Percentiles rank a stretch among this genome's conserved stretches.
phyloP scores from a whole-genome alignment of 177 flowering plant genomes.

The Vitis hybrid region DNA sequence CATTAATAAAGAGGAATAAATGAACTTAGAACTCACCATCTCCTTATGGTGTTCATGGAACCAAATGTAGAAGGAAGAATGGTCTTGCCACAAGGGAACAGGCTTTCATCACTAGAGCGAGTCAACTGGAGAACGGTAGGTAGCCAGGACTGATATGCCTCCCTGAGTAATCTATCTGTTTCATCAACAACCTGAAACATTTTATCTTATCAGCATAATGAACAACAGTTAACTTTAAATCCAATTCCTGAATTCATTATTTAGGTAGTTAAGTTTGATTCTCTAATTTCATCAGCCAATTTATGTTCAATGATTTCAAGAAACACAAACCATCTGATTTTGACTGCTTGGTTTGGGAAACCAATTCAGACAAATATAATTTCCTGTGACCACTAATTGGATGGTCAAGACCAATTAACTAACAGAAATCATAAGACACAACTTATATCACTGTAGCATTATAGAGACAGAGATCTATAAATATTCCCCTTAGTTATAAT shows the following conservation, averaged over 20 bases:
- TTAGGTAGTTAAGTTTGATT: neutral
- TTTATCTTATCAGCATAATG: slow-evolving; percentile 4
- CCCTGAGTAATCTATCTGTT: slow-evolving; percentile 88
- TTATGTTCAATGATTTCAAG: neutral
- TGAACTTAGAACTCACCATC: slow-evolving; percentile 46
- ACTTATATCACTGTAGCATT: neutral
- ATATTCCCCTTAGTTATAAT: neutral
- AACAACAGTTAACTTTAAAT: neutral
- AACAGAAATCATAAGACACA: neutral
- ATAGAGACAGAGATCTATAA: neutral
- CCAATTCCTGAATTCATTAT: neutral
- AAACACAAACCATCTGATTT: neutral
- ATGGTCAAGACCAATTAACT: neutral
- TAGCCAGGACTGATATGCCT: slow-evolving; percentile 95
- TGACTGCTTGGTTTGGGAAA: neutral
- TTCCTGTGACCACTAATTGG: neutral
- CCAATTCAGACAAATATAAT: neutral
- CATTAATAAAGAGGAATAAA: neutral
- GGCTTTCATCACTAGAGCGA: slow-evolving; percentile 27
- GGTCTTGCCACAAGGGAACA: slow-evolving; percentile 12
- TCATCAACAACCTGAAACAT: slow-evolving; percentile 86
- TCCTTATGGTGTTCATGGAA: slow-evolving; percentile 66
- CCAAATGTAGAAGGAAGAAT: slow-evolving; percentile 35
- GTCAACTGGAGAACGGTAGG: slow-evolving; percentile 77
- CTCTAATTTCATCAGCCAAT: neutral